A percentile compares a stretch with the other conserved stretches of the same genome.
These are phyloP conservation scores for Trametes cinnabarina DNA, from an alignment of 768 basidiomycete genomes.

Conservation along the genomic window DNA sequence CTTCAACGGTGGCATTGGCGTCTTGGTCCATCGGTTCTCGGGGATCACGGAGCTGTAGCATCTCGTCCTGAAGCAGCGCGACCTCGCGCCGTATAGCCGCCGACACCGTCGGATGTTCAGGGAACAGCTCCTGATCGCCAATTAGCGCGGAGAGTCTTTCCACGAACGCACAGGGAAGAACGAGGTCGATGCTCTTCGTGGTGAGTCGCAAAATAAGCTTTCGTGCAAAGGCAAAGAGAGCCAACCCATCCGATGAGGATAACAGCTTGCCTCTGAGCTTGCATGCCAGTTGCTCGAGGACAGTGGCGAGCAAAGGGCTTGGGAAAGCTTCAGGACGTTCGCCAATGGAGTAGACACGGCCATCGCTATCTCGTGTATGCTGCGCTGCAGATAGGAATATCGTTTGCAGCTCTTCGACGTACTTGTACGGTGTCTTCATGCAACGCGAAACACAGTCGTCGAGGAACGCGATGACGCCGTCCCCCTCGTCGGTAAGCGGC, in stretches of 20 bases:
- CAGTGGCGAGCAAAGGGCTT: conserved; percentile 77
- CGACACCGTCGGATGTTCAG: conserved; percentile 33
- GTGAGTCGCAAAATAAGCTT: conserved; percentile 57
- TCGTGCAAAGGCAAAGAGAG: conserved; percentile 63
- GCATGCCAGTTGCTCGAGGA: conserved; percentile 74
- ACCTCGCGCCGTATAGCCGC: conserved; percentile 47
- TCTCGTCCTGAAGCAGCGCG: conserved; percentile 36
- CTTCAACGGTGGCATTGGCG: conserved; percentile 33
- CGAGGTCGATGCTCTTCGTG: conserved; percentile 49
- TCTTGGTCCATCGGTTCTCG: background rate
- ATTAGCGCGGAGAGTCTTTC: conserved; percentile 40
- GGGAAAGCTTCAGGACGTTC: conserved; percentile 39
- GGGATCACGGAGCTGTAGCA: conserved; percentile 33
- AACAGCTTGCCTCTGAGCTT: conserved; percentile 59
- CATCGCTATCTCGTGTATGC: background rate
- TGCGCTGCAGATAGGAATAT: conserved; percentile 24
- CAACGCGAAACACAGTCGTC: conserved; percentile 87
- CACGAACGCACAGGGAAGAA: conserved; percentile 34
- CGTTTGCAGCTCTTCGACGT: conserved; percentile 67
- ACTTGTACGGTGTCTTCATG: conserved; percentile 79
- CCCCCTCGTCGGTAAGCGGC: conserved; percentile 52
- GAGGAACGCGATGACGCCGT: conserved; percentile 61
- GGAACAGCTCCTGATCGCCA: conserved; percentile 29
- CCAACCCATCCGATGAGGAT: conserved; percentile 58
- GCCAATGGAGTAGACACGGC: conserved; percentile 4